A percentile compares a stretch with the other conserved stretches of the same genome.
These are phyloP conservation scores for Mrakia hoshinonis DNA, from an alignment of 768 basidiomycete genomes.

Conservation along the genomic window DNA sequence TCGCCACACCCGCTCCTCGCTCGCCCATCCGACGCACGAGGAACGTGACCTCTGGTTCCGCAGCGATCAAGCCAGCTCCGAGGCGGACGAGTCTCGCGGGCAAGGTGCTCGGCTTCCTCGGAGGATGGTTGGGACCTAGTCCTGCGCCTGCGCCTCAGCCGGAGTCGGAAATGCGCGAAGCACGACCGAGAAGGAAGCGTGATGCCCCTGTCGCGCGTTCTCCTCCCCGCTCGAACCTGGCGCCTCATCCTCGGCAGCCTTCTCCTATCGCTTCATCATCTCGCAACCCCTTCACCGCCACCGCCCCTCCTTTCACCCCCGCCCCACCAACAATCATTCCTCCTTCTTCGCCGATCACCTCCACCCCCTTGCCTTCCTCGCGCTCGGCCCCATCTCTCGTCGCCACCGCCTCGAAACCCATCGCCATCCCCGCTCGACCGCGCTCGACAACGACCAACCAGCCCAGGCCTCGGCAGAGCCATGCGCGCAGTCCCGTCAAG, in stretches of 20 bases:
- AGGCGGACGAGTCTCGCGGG: background rate
- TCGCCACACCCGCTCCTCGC: background rate
- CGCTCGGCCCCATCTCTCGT: background rate
- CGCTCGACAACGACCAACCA: background rate
- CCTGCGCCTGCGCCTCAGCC: background rate
- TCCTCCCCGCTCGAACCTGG: too few species aligned
- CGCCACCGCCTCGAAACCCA: conserved; percentile 3
- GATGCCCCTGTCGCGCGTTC: background rate
- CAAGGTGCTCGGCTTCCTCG: conserved; percentile 3
- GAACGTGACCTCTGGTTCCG: background rate
- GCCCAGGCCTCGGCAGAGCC: background rate
- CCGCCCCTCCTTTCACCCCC: background rate
- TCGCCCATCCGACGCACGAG: background rate
- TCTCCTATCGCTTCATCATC: background rate
- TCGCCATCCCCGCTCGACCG: conserved; percentile 2
- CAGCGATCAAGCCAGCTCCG: background rate
- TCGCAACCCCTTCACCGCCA: background rate
- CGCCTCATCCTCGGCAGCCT: background rate
- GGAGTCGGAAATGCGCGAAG: too few species aligned
- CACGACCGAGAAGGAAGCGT: background rate
- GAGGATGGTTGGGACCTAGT: background rate
- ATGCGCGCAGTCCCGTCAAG: background rate
- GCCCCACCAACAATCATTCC: background rate
- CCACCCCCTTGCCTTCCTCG: background rate
- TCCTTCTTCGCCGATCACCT: background rate